phyloP scores from a whole-genome alignment of 2,329 filamentous ascomycete genomes.

The Teratosphaeria gauchensis region DNA sequence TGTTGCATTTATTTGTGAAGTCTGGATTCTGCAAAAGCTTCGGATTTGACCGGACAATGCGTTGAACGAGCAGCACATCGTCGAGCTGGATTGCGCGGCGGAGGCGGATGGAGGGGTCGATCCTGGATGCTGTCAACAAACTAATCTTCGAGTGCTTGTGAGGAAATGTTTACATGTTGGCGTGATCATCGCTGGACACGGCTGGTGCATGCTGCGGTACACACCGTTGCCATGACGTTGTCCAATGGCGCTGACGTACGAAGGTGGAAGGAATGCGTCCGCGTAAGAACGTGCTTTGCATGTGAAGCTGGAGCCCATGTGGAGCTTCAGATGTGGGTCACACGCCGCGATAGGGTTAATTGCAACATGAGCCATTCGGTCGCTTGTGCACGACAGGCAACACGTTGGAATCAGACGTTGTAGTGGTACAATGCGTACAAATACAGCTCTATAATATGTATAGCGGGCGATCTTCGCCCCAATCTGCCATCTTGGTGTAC shows the following conservation, averaged over 20 bases:
- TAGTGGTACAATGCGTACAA: background rate
- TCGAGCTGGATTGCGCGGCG: constrained; percentile 72
- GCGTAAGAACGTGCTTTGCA: background rate
- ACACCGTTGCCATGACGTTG: background rate
- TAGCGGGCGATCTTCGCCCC: background rate
- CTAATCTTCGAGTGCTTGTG: background rate
- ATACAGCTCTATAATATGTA: background rate
- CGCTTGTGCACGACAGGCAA: background rate
- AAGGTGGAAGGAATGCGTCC: background rate
- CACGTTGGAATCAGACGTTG: background rate
- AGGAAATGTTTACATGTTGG: background rate
- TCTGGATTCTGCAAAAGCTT: constrained; percentile 70
- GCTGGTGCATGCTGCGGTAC: background rate
- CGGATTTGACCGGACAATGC: constrained; percentile 67
- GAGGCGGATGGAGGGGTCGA: constrained; percentile 65
- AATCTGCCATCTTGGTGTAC: background rate
- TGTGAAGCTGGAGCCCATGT: background rate
- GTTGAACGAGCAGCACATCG: constrained; percentile 61
- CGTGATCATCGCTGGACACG: background rate
- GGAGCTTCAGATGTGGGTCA: background rate
- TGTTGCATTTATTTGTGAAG: constrained; percentile 65
- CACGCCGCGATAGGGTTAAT: background rate
- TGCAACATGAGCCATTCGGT: background rate
- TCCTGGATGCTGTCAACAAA: constrained; percentile 45
- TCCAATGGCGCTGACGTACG: background rate